Conservation (phyloP, 73 alveolate species). For the Paramecium biaurelia region DNA sequence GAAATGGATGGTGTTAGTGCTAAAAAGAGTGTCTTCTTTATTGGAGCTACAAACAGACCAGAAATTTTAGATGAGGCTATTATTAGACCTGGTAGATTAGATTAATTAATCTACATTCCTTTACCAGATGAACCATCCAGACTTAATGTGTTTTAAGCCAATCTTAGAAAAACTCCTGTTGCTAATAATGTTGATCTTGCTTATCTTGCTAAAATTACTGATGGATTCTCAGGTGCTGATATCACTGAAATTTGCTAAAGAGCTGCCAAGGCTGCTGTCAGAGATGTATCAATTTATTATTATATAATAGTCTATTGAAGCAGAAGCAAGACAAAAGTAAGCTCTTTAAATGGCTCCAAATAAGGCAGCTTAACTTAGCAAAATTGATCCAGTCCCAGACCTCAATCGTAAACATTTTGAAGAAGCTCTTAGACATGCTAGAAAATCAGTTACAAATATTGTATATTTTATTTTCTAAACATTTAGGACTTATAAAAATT, state of each 20-base stretch:
- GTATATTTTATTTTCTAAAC: neutral
- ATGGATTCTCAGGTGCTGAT: conserved; percentile 99
- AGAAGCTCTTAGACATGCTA: conserved; percentile 89
- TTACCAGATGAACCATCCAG: conserved; percentile 92
- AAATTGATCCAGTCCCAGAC: conserved; percentile 93
- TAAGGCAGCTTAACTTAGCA: conserved; percentile 69
- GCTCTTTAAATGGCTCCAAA: conserved; percentile 72
- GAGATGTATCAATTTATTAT: conserved; percentile 70
- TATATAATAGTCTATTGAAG: conserved; percentile 75
- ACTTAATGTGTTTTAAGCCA: conserved; percentile 88
- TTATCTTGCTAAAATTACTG: conserved; percentile 93
- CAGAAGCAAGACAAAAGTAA: conserved; percentile 87
- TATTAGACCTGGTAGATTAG: conserved; percentile 98
- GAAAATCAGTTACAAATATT: conserved; percentile 86
- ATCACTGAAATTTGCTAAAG: conserved; percentile 95
- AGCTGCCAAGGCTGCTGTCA: conserved; percentile 96
- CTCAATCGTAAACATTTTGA: conserved; percentile 91
- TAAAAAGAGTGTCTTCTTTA: conserved; percentile 96
- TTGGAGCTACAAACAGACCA: conserved; percentile 97
- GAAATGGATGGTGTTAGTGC: conserved; percentile 98
- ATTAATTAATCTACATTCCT: conserved; percentile 90
- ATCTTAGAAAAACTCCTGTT: conserved; percentile 94
- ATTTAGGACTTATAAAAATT: conserved; percentile 85
- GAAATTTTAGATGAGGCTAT: conserved; percentile 96
- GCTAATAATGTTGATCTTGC: conserved; percentile 91